Base-by-base conservation (phyloP, 1,284 basidiomycete species). In the Exobasidium cylindrosporum region DNA sequence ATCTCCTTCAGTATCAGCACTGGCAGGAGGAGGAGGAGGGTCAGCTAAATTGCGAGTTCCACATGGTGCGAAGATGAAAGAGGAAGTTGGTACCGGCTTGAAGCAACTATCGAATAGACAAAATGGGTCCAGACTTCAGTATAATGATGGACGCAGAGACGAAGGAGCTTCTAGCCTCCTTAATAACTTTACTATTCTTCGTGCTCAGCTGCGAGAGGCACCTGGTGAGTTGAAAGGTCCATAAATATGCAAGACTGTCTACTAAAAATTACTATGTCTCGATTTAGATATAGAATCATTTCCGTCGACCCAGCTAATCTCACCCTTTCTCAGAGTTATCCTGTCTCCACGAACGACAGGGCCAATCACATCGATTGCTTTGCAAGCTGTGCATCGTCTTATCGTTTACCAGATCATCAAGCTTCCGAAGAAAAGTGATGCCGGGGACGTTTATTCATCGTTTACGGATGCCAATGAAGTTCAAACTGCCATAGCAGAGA, bases 321-420 rank as follows among this genome's bases (percentile, higher is more conserved):
- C 68, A 7, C 74, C 76, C 29, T 98, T 99, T 83, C 89, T 97
- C 67, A 87, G 92, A 11, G 88, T 98, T 32, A 89, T 98, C 58
- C 88, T 93, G 24, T 97, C 94, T 6, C 88, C 92, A 30, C 83
- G 94, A 31, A 96, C 93, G 0, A 95, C 93, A 0, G 94, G 92
- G 11, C 91, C 92, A 3, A 95, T 97, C 67, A 96, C 94, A 0
- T 92, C 92, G 17, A 86, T 89, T 11, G 90, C 93, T 1, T 85
- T 97, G 31, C 87, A 90, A 7, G 86, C 93, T 5, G 83, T 97
- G n/a, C 90, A 95, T 79, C 88, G 84, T 66, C 88, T 97, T 82
- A 89, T 94, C 77, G 83, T 88, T 47, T 89, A 87, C 77, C 86
- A 88, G 17, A 83, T 97, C 68, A 86, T 92, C 54, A 84, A 83